Base-by-base conservation (phyloP, 208 protist species). In the Trypanosoma congolense region DNA sequence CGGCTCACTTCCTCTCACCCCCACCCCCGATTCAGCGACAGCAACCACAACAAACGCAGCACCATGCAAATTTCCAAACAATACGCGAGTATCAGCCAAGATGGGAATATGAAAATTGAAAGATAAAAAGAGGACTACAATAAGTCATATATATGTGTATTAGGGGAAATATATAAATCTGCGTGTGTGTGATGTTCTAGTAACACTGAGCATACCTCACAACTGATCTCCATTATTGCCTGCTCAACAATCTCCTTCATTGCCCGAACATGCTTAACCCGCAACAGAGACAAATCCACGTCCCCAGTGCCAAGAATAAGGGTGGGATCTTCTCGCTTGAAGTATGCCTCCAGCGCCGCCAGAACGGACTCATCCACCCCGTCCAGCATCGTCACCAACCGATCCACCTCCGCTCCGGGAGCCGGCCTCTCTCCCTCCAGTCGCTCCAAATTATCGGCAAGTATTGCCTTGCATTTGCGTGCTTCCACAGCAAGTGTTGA, bases 201-300 rank as follows among this genome's bases (percentile, higher is more conserved):
- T n/a, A n/a, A n/a, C n/a, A n/a, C n/a, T n/a, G n/a, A n/a, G n/a
- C n/a, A n/a, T n/a, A n/a, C n/a, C n/a, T n/a, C n/a, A n/a, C n/a
- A n/a, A n/a, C n/a, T n/a, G n/a, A n/a, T n/a, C n/a, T n/a, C n/a
- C n/a, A n/a, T 67, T 33, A 10, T 18, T 21, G 49, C 38, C 10
- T 53, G 38, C 28, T 90, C 67, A 3, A 86, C 51, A 49, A 90
- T 80, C 30, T 53, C 42, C 45, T 70, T 56, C 33, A 90, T 62
- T n/a, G 61, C 79, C 18, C 61, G 64, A 5, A 86, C 36, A 47
- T 91, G 83, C 46, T 76, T 79, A 12, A 80, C 62, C 59, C 78
- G 78, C 22, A 91, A 50, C 42, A 42, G 50, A 6, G 53, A 63
- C 18, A 85, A 28, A 49, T 84, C 70, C 9, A 87, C 48, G 19